phyloP scores from a whole-genome alignment of 805 yeast species.

The Ogataea trehaloabstinens region DNA sequence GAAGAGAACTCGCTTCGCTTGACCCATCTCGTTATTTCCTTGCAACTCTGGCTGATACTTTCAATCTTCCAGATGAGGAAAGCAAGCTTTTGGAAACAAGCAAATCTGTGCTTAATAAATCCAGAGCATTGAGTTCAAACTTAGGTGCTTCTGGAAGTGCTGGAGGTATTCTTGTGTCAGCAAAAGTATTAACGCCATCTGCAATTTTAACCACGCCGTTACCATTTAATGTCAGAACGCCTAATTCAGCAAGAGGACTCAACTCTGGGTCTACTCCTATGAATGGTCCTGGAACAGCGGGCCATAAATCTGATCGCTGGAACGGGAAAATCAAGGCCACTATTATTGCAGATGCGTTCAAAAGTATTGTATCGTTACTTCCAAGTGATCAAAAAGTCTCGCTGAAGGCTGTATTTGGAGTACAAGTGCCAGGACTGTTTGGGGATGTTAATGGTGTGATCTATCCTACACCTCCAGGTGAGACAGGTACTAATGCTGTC shows the following conservation, averaged over 20 bases:
- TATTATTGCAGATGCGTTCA: slow-evolving; percentile 45
- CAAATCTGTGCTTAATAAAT: slow-evolving; percentile 7
- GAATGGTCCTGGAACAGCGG: slow-evolving; percentile 4
- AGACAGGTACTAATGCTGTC: slow-evolving; percentile 9
- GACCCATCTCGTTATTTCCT: slow-evolving; percentile 50
- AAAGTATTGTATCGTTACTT: slow-evolving; percentile 36
- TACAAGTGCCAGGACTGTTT: slow-evolving; percentile 1
- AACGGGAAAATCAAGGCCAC: slow-evolving; percentile 43
- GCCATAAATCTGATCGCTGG: slow-evolving; percentile 13
- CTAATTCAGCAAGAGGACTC: slow-evolving; percentile 40
- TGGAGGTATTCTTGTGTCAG: slow-evolving; percentile 10
- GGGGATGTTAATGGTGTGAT: slow-evolving; percentile 18
- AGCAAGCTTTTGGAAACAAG: slow-evolving; percentile 25
- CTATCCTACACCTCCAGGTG: slow-evolving; percentile 40
- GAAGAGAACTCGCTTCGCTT: slow-evolving; percentile 44
- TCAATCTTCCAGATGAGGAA: slow-evolving; percentile 44
- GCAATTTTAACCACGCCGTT: slow-evolving; percentile 39
- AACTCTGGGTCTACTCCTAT: slow-evolving; percentile 20
- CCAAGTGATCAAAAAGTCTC: slow-evolving; percentile 18
- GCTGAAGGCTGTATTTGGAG: slow-evolving; percentile 4
- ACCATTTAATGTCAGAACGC: slow-evolving; percentile 34
- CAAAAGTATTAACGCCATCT: slow-evolving; percentile 34
- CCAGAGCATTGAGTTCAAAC: slow-evolving; percentile 14
- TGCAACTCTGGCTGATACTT: slow-evolving; percentile 49
- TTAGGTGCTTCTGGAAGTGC: slow-evolving; percentile 10